These are phyloP conservation scores for Rhynchospora breviuscula DNA, from an alignment of 176 grass and related monocot species.

Conservation along the genomic window DNA sequence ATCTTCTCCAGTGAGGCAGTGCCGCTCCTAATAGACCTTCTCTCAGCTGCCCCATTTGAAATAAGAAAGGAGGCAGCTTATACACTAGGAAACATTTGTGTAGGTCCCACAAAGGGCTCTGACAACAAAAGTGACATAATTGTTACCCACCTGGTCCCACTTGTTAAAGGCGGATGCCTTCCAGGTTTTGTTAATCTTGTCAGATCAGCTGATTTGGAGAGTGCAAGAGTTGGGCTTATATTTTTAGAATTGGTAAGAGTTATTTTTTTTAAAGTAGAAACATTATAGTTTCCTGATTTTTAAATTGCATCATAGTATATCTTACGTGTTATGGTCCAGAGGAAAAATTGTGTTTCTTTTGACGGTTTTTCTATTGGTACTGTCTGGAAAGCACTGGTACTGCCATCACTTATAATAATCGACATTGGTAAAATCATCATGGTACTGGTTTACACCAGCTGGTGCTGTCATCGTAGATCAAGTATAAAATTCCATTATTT, in stretches of 20 bases:
- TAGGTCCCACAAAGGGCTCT: slow-evolving; percentile 43
- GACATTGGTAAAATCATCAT: neutral
- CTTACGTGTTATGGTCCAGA: neutral
- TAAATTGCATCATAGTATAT: neutral
- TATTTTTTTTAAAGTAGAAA: neutral
- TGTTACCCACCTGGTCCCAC: slow-evolving; percentile 42
- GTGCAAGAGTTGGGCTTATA: slow-evolving; percentile 78
- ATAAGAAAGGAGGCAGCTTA: slow-evolving; percentile 88
- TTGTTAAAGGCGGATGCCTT: slow-evolving; percentile 67
- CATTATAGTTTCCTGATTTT: neutral
- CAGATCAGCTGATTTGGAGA: slow-evolving; percentile 79
- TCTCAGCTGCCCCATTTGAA: slow-evolving; percentile 63
- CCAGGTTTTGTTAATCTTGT: slow-evolving; percentile 73
- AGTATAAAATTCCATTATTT: neutral
- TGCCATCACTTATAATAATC: neutral
- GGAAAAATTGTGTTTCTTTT: neutral
- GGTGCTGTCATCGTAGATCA: neutral
- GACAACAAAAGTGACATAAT: slow-evolving; percentile 46
- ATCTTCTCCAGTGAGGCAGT: slow-evolving; percentile 64
- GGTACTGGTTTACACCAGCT: neutral
- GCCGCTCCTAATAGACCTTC: slow-evolving; percentile 51
- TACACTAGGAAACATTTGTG: slow-evolving; percentile 78
- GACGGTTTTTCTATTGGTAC: neutral
- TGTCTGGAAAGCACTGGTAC: neutral
- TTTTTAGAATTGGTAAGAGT: slow-evolving; percentile 79